Base-by-base conservation (phyloP, 1,139 yeast genomes). In the Debaryomyces fabryi region DNA sequence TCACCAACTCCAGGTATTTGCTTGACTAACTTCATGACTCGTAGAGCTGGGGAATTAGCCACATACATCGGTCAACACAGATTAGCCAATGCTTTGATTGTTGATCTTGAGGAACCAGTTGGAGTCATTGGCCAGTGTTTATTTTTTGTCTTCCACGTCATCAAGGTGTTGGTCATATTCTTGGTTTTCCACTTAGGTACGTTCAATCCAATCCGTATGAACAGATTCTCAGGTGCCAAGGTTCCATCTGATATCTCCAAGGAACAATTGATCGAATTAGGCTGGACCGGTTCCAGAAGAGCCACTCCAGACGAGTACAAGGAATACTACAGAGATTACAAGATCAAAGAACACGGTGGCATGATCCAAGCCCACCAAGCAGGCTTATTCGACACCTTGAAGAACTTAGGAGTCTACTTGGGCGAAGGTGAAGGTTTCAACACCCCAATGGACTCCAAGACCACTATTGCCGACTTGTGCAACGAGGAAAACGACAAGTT, bases 1-100 rank as follows among this genome's bases (percentile, higher is more conserved):
- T 82, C 92, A 38, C 97, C 97, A 44, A 92, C 98, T 3, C 98
- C 98, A 0, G 97, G 97, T 25, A 78, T 84, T 50, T 86, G 93
- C 55, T 74, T 90, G 50, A 86, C 96, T n/a, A 84, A 84, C 60
- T 82, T 85, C 56, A 54, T 83, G 24, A 71, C 83, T 36, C 67
- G 69, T 54, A 29, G 65, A 9, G 55, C 74, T 20, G 68, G 76
- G 24, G 54, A 54, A 36, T 45, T 76, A 6, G 74, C 80, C 9
- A 54, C 55, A 21, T 58, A 65, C 39, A 59, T 69, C 44, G 78
- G 72, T 18, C 61, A 69, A 46, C 64, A 64, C 2, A 62, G 60
- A 3, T 53, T 81, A 44, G 83, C 85, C 4, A 60, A 59, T 7
- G 72, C 72, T 23, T 70, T 87, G 48, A 57, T 77, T 36, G 72